Evolutionary conservation across 1,284 basidiomycete genomes (phyloP).

Genomic region (Coniophora puteana): DNA sequence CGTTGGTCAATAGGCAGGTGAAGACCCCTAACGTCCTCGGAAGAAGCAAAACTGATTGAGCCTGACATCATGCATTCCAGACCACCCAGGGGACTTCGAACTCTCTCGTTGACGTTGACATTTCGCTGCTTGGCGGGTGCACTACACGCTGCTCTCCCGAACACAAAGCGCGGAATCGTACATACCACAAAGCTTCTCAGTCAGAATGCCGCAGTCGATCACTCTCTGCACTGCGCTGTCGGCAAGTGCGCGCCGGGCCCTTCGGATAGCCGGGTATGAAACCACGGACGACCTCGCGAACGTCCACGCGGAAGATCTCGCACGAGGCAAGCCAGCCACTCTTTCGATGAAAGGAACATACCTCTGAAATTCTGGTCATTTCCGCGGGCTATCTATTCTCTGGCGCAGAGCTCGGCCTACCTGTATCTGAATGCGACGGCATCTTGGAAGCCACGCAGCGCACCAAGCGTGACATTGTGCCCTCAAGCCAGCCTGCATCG

Average conservation of each 20-base stretch:
- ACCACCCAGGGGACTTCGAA: too few relatives aligned
- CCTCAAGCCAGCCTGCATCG: slow-evolving; percentile 56
- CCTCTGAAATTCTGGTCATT: slow-evolving; percentile 5
- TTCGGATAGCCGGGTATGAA: slow-evolving; percentile 48
- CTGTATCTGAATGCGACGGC: slow-evolving; percentile 38
- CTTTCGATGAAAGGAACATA: too few relatives aligned
- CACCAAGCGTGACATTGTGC: slow-evolving; percentile 25
- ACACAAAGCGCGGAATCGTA: too few relatives aligned
- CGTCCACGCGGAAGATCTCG: slow-evolving; percentile 36
- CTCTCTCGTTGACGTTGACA: too few relatives aligned
- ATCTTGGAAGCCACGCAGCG: slow-evolving; percentile 39
- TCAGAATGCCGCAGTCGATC: too few relatives aligned
- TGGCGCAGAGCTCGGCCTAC: slow-evolving; percentile 46
- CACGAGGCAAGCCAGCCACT: too few relatives aligned
- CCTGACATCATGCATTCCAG: too few relatives aligned
- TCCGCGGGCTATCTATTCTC: slow-evolving; percentile 1
- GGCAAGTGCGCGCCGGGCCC: slow-evolving; percentile 33
- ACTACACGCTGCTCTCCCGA: slow-evolving; percentile 20
- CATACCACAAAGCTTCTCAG: too few relatives aligned
- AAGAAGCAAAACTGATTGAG: too few relatives aligned
- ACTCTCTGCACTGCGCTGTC: slow-evolving; percentile 37
- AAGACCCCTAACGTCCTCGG: too few relatives aligned
- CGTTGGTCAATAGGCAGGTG: too few relatives aligned
- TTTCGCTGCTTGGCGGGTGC: too few relatives aligned
- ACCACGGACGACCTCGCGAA: slow-evolving; percentile 41